phyloP scores from a whole-genome alignment of 306 rosid species.

The Oxytropis ochrocephala region DNA sequence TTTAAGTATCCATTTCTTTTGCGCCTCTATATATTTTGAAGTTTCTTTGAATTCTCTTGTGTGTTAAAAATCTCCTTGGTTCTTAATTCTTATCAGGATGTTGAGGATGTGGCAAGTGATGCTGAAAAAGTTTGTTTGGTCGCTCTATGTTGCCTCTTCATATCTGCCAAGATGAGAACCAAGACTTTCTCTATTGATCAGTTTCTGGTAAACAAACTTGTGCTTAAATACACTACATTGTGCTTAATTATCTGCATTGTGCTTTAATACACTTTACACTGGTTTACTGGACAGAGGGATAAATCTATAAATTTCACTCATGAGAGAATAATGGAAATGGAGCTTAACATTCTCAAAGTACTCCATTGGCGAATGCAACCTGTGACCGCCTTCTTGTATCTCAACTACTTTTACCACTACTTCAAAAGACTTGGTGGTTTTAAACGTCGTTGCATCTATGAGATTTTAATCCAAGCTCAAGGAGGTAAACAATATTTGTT shows the following conservation, averaged over 20 bases:
- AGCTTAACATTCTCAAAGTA: neutral
- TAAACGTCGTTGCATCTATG: too few species aligned
- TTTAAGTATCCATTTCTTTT: neutral
- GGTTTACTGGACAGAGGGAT: neutral
- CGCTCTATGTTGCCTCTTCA: neutral
- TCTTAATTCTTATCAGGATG: neutral
- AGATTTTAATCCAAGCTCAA: conserved; percentile 19
- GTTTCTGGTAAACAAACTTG: conserved; percentile 8
- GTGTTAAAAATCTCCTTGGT: neutral
- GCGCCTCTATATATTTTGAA: neutral
- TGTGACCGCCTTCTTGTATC: conserved; percentile 12
- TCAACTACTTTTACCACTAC: neutral
- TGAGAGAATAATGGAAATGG: neutral
- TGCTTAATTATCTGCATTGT: too few species aligned
- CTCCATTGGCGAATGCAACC: conserved; percentile 7
- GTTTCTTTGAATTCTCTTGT: neutral
- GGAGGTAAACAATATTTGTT: conserved; percentile 11
- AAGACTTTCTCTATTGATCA: neutral
- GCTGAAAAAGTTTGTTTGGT: too few species aligned
- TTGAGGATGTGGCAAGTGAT: neutral
- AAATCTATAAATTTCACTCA: neutral
- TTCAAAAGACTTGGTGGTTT: neutral
- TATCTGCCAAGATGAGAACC: conserved; percentile 16
- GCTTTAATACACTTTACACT: too few species aligned
- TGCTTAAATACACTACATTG: neutral